Percentiles rank a stretch among this genome's conserved stretches.
Conservation (phyloP, 2,329 filamentous ascomycete species). For the Periconia sp. region DNA sequence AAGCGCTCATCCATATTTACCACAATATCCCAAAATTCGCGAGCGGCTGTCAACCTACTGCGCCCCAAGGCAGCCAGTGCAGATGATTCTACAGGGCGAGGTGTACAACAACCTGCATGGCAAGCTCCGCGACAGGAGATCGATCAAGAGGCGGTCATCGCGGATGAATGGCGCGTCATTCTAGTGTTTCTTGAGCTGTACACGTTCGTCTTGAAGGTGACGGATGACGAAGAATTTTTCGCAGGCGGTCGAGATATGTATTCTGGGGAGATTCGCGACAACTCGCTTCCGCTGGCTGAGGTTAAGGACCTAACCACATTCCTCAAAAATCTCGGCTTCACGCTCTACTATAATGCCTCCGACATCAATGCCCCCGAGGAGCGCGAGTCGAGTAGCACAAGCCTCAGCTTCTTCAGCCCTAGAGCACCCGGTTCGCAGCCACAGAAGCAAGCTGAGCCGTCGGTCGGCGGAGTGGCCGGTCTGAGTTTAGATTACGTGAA, state of each 20-base stretch:
- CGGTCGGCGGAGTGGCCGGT: constrained; percentile 65
- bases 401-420: constrained; percentile 40
- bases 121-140: constrained; percentile 35
- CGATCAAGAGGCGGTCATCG: constrained; percentile 45
- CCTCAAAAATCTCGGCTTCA: constrained; percentile 87
- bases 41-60: constrained; percentile 60
- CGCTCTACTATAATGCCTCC: constrained; percentile 79
- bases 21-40: constrained; percentile 59
- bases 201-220: constrained; percentile 86
- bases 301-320: constrained; percentile 77
- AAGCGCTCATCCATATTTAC: constrained; percentile 60
- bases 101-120: constrained; percentile 29
- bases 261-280: constrained; percentile 48
- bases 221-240: constrained; percentile 96
- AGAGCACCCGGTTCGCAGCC: constrained; percentile 20
- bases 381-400: constrained; percentile 52
- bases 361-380: constrained; percentile 57
- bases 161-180: constrained; percentile 83
- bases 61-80: constrained; percentile 45
- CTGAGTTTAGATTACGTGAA: constrained; percentile 79
- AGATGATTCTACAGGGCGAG: constrained; percentile 1
- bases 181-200: constrained; percentile 93
- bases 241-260: constrained; percentile 49
- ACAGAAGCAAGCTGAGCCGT: constrained; percentile 41
- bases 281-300: constrained; percentile 71